phyloP scores from a whole-genome alignment of 805 yeast genomes.

The Alloascoidea africana region DNA sequence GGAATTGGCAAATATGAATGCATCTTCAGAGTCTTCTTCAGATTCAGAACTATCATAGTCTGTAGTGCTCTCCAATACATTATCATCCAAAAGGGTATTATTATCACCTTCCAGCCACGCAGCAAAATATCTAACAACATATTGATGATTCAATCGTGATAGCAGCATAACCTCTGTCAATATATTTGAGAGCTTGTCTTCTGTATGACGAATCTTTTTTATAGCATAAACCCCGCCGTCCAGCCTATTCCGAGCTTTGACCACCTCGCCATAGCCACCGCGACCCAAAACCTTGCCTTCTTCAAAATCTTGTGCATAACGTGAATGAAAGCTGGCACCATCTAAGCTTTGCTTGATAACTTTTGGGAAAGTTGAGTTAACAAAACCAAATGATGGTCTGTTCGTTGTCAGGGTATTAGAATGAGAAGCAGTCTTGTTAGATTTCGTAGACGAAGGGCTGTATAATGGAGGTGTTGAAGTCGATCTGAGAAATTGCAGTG shows the following conservation, averaged over 20 bases:
- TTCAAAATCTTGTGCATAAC: conserved; percentile 89
- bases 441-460: not conserved
- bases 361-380: not conserved
- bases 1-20: not conserved
- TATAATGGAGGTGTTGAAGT: conserved; percentile 6
- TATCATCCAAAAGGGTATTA: conserved; percentile 19
- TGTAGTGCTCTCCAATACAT: conserved; percentile 19
- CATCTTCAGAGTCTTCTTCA: conserved; percentile 4
- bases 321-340: conserved; percentile 27
- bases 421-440: not conserved
- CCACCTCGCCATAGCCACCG: conserved; percentile 98
- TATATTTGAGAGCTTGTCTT: conserved; percentile 64
- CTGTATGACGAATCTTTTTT: conserved; percentile 76
- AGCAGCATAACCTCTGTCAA: conserved; percentile 84
- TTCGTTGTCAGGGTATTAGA: not conserved
- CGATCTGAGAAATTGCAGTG: conserved; percentile 69
- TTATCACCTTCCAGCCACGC: conserved; percentile 87
- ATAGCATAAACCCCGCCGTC: conserved; percentile 95
- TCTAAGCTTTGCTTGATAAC: no score
- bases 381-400: not conserved
- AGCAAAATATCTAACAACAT: conserved; percentile 90
- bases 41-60: conserved; percentile 15
- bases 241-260: conserved; percentile 83
- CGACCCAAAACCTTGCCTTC: conserved; percentile 83
- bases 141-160: conserved; percentile 87